phyloP scores from a whole-genome alignment of 2,329 filamentous ascomycete species.

The Claviceps maximensis region DNA sequence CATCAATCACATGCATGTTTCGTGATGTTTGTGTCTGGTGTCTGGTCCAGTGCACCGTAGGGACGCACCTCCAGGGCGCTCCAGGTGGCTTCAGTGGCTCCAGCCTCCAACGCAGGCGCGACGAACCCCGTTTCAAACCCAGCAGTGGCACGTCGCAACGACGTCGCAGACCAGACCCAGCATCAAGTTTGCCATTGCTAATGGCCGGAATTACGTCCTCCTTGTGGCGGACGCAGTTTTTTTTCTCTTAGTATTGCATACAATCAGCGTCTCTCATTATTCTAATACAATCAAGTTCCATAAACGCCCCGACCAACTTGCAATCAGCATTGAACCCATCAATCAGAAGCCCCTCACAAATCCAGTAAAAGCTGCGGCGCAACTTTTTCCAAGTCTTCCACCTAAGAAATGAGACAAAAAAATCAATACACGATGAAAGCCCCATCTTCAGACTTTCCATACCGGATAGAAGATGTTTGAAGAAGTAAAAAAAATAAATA shows the following conservation, averaged over 20 bases:
- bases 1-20: no score
- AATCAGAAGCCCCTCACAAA: constrained; percentile 20
- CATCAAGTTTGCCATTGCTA: background rate
- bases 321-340: background rate
- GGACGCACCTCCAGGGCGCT: no score
- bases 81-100: no score
- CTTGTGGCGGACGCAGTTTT: background rate
- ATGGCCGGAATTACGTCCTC: background rate
- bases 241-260: no score
- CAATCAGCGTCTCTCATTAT: background rate
- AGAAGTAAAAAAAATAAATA: no score
- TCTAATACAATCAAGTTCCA: background rate
- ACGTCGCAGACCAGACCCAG: background rate
- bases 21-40: no score
- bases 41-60: no score
- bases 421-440: background rate
- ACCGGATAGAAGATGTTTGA: no score
- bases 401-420: constrained; percentile 28
- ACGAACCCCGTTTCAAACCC: background rate
- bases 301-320: background rate
- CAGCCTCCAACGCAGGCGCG: background rate
- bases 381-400: constrained; percentile 82
- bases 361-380: constrained; percentile 77
- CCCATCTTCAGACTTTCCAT: background rate
- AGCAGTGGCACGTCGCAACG: background rate